These are phyloP conservation scores for Nemania sp. DNA, from an alignment of 2,329 filamentous ascomycete species.

Conservation along the genomic window DNA sequence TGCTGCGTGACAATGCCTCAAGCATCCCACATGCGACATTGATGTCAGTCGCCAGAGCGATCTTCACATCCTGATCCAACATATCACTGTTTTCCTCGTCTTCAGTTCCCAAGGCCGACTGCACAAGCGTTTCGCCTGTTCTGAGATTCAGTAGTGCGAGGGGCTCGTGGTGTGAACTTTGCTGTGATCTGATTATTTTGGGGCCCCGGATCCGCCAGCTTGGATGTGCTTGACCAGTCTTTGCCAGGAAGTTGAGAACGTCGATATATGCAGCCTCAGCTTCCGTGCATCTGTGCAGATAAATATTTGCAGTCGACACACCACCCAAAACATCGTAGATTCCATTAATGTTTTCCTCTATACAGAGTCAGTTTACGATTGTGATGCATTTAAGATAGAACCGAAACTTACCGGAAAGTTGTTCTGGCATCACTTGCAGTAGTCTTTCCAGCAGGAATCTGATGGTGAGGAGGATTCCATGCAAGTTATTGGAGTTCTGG, in stretches of 20 bases:
- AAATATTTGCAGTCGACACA: conserved; percentile 25
- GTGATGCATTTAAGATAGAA: background rate
- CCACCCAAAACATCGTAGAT: conserved; percentile 31
- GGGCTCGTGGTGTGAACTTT: conserved; percentile 7
- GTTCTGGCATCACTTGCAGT: conserved; percentile 50
- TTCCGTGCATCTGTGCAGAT: conserved; percentile 35
- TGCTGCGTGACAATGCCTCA: conserved; percentile 43
- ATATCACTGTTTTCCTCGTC: conserved; percentile 24
- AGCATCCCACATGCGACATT: conserved; percentile 49
- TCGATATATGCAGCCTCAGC: conserved; percentile 42
- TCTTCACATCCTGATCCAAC: conserved; percentile 42
- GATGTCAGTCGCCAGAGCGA: conserved; percentile 45
- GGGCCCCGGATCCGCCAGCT: background rate
- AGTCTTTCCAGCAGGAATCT: conserved; percentile 62
- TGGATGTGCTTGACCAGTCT: background rate
- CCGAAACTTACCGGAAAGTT: conserved; percentile 47
- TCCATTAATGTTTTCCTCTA: conserved; percentile 31
- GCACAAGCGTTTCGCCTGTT: conserved; percentile 39
- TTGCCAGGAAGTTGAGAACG: conserved; percentile 36
- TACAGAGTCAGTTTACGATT: conserved; percentile 14
- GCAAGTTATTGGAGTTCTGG: conserved; percentile 56
- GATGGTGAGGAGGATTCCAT: conserved; percentile 61
- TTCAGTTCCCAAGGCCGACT: conserved; percentile 36
- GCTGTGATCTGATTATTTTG: background rate
- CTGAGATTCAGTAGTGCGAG: conserved; percentile 35